phyloP scores from a whole-genome alignment of 108 stramenopile genomes.

The Pelagomonas calceolata region DNA sequence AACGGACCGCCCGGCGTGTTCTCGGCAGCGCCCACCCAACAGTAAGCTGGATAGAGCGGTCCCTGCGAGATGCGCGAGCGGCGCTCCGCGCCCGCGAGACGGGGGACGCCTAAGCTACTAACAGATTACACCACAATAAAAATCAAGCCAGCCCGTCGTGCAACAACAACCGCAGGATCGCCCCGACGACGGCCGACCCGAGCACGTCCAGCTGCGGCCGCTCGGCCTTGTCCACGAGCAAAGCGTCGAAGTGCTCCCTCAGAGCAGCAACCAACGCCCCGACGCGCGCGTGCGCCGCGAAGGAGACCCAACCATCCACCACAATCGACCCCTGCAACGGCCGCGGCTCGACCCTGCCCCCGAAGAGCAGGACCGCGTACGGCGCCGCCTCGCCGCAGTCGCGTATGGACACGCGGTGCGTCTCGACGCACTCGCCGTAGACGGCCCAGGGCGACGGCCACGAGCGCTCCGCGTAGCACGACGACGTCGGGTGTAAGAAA shows the following conservation, averaged over 20 bases:
- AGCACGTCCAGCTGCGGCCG: constrained; percentile 5
- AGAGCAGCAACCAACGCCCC: constrained; percentile 52
- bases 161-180: neutral
- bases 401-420: constrained; percentile 55
- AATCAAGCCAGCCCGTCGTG: constrained; percentile 1
- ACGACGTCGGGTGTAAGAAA: constrained; percentile 36
- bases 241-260: constrained; percentile 22
- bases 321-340: constrained; percentile 45
- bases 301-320: constrained; percentile 61
- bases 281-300: constrained; percentile 44
- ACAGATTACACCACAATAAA: too few relatives aligned
- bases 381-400: constrained; percentile 50
- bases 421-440: constrained; percentile 65
- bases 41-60: too few relatives aligned
- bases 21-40: too few relatives aligned
- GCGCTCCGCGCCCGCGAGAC: too few relatives aligned
- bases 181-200: neutral
- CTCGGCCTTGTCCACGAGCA: constrained; percentile 11
- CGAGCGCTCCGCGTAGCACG: constrained; percentile 25
- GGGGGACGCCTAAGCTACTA: too few relatives aligned
- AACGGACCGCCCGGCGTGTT: too few relatives aligned
- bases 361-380: constrained; percentile 56
- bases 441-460: constrained; percentile 44
- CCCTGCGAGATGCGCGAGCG: too few relatives aligned
- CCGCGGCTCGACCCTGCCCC: constrained; percentile 48